Evolutionary conservation across 352 stramenopile genomes (phyloP).

Genomic region (Phytophthora melonis): DNA sequence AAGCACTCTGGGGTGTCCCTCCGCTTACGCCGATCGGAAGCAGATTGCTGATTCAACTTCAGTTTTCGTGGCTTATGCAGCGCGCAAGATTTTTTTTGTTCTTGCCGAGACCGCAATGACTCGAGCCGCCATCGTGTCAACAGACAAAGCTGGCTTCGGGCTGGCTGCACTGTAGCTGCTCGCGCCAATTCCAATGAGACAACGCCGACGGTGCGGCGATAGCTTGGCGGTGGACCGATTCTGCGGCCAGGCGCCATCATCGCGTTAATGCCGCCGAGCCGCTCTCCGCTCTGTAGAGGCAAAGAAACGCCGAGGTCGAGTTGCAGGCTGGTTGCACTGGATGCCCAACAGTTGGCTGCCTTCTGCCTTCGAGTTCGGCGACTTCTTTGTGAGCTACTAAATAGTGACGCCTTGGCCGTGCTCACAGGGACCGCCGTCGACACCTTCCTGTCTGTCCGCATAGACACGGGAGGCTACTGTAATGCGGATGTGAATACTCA

Average conservation of each 20-base stretch:
- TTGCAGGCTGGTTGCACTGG: conserved; percentile 3
- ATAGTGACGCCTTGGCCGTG: not conserved
- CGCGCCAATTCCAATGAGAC: not conserved
- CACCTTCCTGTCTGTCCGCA: conserved; percentile 1
- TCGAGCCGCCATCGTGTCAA: not conserved
- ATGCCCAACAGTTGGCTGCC: conserved; percentile 12
- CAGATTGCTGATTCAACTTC: conserved; percentile 38
- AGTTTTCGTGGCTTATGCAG: conserved; percentile 37
- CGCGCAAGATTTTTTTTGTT: conserved; percentile 19
- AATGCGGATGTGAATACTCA: conserved; percentile 26
- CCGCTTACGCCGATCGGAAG: not conserved
- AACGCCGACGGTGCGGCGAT: conserved; percentile 2
- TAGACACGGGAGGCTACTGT: conserved; percentile 25
- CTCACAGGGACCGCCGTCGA: not conserved
- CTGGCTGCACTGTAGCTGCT: not conserved
- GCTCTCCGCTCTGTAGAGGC: conserved; percentile 9
- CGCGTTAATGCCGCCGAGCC: conserved; percentile 5
- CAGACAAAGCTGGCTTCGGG: not conserved
- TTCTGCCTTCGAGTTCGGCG: not conserved
- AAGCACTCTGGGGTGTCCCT: not conserved
- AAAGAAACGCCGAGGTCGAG: conserved; percentile 1
- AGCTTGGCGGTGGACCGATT: not conserved
- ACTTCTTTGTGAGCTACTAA: not conserved
- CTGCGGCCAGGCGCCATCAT: conserved; percentile 6
- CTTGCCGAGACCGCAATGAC: conserved; percentile 18